These are phyloP conservation scores for Avena insularis DNA, from an alignment of 176 grass and related monocot genomes.

Conservation along the genomic window DNA sequence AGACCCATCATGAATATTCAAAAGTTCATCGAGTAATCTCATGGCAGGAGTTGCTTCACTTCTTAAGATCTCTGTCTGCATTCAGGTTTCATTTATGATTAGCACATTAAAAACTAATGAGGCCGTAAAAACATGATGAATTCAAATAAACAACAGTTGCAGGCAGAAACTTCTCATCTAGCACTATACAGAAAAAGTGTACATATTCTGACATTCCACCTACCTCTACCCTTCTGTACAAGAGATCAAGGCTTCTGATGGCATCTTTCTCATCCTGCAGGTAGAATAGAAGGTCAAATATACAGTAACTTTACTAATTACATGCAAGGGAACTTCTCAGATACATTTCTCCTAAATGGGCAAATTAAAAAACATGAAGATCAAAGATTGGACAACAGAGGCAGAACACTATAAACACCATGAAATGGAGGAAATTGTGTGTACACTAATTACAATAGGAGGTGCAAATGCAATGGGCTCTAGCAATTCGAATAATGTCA, in stretches of 20 bases:
- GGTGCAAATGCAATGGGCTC: conserved; percentile 2
- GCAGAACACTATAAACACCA: not conserved
- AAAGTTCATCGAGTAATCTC: conserved; percentile 86
- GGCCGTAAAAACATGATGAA: not conserved
- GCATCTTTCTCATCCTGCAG: conserved; percentile 82
- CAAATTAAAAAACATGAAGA: conserved; percentile 8
- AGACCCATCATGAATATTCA: conserved; percentile 88
- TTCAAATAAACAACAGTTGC: conserved; percentile 15
- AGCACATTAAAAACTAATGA: conserved; percentile 22
- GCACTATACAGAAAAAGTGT: not conserved
- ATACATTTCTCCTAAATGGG: conserved; percentile 18
- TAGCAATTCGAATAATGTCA: not conserved
- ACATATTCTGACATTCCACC: not conserved
- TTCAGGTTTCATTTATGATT: conserved; percentile 42
- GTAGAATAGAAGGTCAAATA: conserved; percentile 36
- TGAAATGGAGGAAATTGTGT: conserved; percentile 5
- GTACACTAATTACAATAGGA: not conserved
- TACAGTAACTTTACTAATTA: conserved; percentile 31
- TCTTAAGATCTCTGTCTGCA: conserved; percentile 88
- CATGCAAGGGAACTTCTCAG: conserved; percentile 14
- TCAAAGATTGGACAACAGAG: not conserved
- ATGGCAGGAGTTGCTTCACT: conserved; percentile 88
- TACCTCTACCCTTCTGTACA: conserved; percentile 93
- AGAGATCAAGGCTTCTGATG: conserved; percentile 93
- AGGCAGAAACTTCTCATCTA: conserved; percentile 28